A percentile compares a stretch with the other conserved stretches of the same genome.
Conservation (phyloP, 345 rosid species). For the Syzygium aqueum region DNA sequence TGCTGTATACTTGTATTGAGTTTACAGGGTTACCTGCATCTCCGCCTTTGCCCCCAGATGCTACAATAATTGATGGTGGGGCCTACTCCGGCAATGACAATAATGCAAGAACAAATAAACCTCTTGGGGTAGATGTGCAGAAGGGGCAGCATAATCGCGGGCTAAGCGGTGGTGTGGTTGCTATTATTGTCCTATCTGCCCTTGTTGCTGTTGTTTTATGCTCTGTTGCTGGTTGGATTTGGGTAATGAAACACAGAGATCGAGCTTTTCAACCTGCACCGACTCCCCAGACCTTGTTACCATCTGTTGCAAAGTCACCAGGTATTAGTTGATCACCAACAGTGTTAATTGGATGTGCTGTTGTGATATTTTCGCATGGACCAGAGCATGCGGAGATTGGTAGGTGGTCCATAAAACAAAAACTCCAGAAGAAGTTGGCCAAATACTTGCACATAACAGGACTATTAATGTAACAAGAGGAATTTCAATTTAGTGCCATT, state of each 20-base stretch:
- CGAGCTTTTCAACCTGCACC: slow-evolving; percentile 21
- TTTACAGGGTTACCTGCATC: slow-evolving; percentile 78
- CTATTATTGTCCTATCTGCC: slow-evolving; percentile 61
- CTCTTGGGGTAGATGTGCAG: slow-evolving; percentile 75
- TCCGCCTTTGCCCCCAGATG: slow-evolving; percentile 61
- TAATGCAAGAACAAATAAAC: slow-evolving; percentile 56
- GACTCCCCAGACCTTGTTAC: slow-evolving; percentile 30
- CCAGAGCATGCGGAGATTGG: not conserved
- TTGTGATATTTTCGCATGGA: not conserved
- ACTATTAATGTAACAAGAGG: not conserved
- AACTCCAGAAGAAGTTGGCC: not conserved
- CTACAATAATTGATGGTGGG: slow-evolving; percentile 44
- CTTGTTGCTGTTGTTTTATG: slow-evolving; percentile 49
- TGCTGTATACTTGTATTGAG: not conserved
- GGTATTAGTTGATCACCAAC: slow-evolving; percentile 21
- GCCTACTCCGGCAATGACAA: slow-evolving; percentile 51
- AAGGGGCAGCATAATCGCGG: slow-evolving; percentile 37
- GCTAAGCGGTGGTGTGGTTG: slow-evolving; percentile 51
- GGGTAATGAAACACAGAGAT: slow-evolving; percentile 38
- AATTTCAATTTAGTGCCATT: not conserved
- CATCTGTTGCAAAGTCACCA: slow-evolving; percentile 60
- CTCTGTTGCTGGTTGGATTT: slow-evolving; percentile 52
- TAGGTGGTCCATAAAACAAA: not conserved
- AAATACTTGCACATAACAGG: not conserved
- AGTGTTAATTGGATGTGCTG: not conserved